Base-by-base conservation (phyloP, 345 rosid species). In the Heritiera littoralis region DNA sequence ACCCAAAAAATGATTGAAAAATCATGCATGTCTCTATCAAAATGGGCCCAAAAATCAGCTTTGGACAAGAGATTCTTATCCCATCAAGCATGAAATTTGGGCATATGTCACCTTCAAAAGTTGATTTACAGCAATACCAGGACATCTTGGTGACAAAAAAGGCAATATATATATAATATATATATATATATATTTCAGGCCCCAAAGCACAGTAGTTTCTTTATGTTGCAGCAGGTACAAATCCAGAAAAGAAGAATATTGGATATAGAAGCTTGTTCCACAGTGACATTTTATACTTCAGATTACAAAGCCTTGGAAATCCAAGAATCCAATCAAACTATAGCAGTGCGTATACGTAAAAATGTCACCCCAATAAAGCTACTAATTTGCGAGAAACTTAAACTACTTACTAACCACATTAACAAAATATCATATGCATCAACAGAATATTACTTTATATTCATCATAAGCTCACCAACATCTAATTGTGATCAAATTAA, bases 231-330 rank as follows among this genome's bases (percentile, higher is more conserved):
- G 72, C 48, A 66, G 65, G 35, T 20, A 77, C 41, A 66, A 38
- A 55, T 65, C 69, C 15, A 32, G 52, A 75, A 75, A 76, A 20
- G 78, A 74, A 65, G 61, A 63, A 65, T 55, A 73, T 54, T 73
- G 63, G 32, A 55, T 38, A 40, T 51, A 49, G 51, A 35, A 66
- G 59, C 59, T 23, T 77, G 59, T 76, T 51, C 69, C 43, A 46
- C 10, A 48, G 30, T 76, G 61, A 60, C 69, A 40, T 61, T 64
- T 76, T 18, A 49, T 76, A 32, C 71, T 63, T 30, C 71, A 35
- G 13, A 72, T 54, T 30, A 49, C 8, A 64, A 76, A 49, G 45
- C 49, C 32, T 65, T 66, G 45, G 71, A 35, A 48, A 63, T 32
- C 28, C 28, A 28, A 75, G 41, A 46, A 46, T 17, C 70, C n/a